A percentile compares a stretch with the other conserved stretches of the same genome.
These are phyloP conservation scores for Citrullus amarus DNA, from an alignment of 306 rosid species.

Conservation along the genomic window DNA sequence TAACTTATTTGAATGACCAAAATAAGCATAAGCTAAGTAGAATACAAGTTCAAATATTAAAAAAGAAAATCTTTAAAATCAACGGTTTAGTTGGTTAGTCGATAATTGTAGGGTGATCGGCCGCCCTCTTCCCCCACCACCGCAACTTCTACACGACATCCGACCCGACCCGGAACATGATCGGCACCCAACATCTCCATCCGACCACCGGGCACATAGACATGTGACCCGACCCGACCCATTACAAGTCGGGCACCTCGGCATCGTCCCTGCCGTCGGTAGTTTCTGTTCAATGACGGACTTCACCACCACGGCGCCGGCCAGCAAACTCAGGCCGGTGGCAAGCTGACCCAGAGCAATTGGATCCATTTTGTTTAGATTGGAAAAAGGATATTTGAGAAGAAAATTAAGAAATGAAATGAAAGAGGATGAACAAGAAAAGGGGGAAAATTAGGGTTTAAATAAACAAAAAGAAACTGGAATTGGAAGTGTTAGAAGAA, in stretches of 20 bases:
- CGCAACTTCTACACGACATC: conserved; percentile 60
- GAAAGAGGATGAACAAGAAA: neutral
- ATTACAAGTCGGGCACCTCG: conserved; percentile 63
- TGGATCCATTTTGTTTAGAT: conserved; percentile 26
- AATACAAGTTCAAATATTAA: too few species aligned
- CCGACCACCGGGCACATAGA: conserved; percentile 75
- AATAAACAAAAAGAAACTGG: neutral
- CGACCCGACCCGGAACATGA: conserved; percentile 80
- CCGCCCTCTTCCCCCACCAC: conserved; percentile 75
- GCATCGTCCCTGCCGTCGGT: conserved; percentile 71
- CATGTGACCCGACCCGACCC: conserved; percentile 78
- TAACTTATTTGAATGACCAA: too few species aligned
- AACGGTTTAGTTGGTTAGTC: neutral
- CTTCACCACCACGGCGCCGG: conserved; percentile 74
- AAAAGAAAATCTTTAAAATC: neutral
- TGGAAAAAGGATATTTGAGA: too few species aligned
- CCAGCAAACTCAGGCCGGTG: conserved; percentile 68
- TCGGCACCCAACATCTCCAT: conserved; percentile 65
- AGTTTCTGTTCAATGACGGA: conserved; percentile 51
- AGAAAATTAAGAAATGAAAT: too few species aligned
- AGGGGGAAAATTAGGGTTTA: neutral
- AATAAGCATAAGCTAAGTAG: too few species aligned
- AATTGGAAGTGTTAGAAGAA: neutral
- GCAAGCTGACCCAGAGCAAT: conserved; percentile 65
- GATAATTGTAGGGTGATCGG: conserved; percentile 38